Evolutionary conservation across 2,329 filamentous ascomycete genomes (phyloP).

Genomic region (Aspergillus ochraceus): DNA sequence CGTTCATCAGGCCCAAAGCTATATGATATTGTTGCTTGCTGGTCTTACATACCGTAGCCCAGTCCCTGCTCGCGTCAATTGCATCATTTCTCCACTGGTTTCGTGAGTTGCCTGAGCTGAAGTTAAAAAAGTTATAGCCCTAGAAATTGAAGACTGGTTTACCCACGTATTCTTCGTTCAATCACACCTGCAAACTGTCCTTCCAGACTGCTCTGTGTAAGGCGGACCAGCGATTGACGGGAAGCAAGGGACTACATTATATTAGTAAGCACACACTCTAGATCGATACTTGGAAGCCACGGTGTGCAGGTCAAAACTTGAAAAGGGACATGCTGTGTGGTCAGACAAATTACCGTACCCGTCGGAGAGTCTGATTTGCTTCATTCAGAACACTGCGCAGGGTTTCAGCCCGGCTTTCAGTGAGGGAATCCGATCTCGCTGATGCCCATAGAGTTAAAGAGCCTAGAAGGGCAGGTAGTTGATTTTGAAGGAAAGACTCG

Average conservation of each 20-base stretch:
- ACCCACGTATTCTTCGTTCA: constrained; percentile 8
- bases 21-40: not conserved
- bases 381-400: constrained; percentile 13
- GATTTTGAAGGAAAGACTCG: constrained; percentile 11
- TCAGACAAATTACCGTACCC: constrained; percentile 5
- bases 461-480: constrained; percentile 15
- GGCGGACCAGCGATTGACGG: not conserved
- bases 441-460: constrained; percentile 20
- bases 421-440: constrained; percentile 12
- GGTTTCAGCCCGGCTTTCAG: constrained; percentile 12
- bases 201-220: not conserved
- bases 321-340: too few species aligned
- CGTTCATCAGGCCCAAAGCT: not conserved
- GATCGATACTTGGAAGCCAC: not conserved
- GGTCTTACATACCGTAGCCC: constrained; percentile 12
- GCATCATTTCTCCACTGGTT: constrained; percentile 8
- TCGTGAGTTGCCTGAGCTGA: constrained; percentile 1
- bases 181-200: constrained; percentile 4
- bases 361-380: constrained; percentile 5
- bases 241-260: not conserved
- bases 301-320: too few species aligned
- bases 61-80: constrained; percentile 7
- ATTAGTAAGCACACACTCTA: not conserved
- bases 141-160: not conserved
- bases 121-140: not conserved